Conservation (phyloP, 805 yeast species). For the Metschnikowia anglica region DNA sequence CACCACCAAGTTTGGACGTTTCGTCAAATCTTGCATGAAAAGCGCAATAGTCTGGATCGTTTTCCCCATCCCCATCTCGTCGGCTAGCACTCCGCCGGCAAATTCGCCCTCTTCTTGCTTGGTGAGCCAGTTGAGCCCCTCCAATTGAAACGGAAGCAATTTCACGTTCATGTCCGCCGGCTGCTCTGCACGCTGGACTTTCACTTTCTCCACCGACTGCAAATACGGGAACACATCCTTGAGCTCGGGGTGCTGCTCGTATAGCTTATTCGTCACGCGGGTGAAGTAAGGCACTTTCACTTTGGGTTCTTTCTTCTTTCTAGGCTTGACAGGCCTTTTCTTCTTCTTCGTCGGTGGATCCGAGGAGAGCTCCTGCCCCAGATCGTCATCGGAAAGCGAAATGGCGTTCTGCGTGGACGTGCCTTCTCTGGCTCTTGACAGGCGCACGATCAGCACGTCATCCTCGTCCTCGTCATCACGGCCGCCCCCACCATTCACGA, state of each 20-base stretch:
- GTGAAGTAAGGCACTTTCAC: slow-evolving; percentile 68
- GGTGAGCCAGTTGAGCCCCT: slow-evolving; percentile 87
- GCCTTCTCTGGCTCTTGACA: slow-evolving; percentile 29
- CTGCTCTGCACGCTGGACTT: slow-evolving; percentile 61
- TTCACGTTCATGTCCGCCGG: slow-evolving; percentile 75
- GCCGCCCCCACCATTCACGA: too few relatives aligned
- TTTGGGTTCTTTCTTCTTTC: slow-evolving; percentile 42
- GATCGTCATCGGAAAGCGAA: slow-evolving; percentile 28
- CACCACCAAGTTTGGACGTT: slow-evolving; percentile 80
- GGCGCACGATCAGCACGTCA: slow-evolving; percentile 33
- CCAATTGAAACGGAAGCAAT: slow-evolving; percentile 86
- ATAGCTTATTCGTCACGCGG: slow-evolving; percentile 65
- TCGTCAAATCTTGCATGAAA: slow-evolving; percentile 64
- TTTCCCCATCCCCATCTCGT: slow-evolving; percentile 99
- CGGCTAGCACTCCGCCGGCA: slow-evolving; percentile 91
- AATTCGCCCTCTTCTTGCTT: slow-evolving; percentile 78
- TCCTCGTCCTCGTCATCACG: slow-evolving; percentile 20
- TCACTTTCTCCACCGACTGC: slow-evolving; percentile 44
- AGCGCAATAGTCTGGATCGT: slow-evolving; percentile 94
- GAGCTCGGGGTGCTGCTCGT: slow-evolving; percentile 76
- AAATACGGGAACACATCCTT: slow-evolving; percentile 69
- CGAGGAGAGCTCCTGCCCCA: slow-evolving; percentile 11
- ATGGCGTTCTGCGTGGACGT: slow-evolving; percentile 27
- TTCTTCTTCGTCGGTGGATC: slow-evolving; percentile 21
- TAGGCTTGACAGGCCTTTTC: slow-evolving; percentile 20